Evolutionary conservation across 2,329 filamentous ascomycete species (phyloP), one percentile per base, ranked within the genome.

Genomic region (Atkinsonella hypoxylon): DNA sequence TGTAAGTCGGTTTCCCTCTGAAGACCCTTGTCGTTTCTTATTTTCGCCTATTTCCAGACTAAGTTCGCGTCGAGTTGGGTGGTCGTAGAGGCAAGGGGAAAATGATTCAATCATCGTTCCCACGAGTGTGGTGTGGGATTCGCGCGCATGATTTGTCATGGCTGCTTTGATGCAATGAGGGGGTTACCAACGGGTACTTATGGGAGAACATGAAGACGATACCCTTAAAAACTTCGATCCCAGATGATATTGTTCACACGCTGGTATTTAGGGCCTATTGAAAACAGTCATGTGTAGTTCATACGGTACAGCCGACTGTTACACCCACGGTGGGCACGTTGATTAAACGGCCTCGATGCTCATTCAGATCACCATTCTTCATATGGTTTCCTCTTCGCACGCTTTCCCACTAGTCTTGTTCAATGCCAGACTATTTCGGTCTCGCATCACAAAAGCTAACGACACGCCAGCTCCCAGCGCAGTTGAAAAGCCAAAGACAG

Each of bases 401-500:
- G 8, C 26, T 26, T 26, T 30, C 17, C 17, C 36, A 9, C 20
- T 30, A 2, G 8, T 34, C 18, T 22, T 34, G 15, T 31, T 3
- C 46, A 39, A 34, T 36, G 3, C 34, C 11, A 36, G 12, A 17
- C 32, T 20, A 18, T 6, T 30, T 31, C 11, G 4, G 2, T 18
- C n/a, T 30, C 44, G 5, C 31, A 2, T 42, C 40, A 4, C 40
- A 15, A 42, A 18, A 42, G 9, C 40, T 42, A 42, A 42, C 15
- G 9, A 18, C n/a, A 15, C n/a, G 9, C 40, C n/a, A 42, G 40
- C n/a, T n/a, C 17, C 42, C 5, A 41, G 32, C 32, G 4, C 32
- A 10, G 32, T 38, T 10, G 48, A 39, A 38, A 53, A 54, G 47
- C 48, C 55, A 13, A 48, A 53, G 39, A 56, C 56, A 2, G 54